These are phyloP conservation scores for Trichoderma sp. DNA, from an alignment of 2,329 filamentous ascomycete species.

Conservation along the genomic window DNA sequence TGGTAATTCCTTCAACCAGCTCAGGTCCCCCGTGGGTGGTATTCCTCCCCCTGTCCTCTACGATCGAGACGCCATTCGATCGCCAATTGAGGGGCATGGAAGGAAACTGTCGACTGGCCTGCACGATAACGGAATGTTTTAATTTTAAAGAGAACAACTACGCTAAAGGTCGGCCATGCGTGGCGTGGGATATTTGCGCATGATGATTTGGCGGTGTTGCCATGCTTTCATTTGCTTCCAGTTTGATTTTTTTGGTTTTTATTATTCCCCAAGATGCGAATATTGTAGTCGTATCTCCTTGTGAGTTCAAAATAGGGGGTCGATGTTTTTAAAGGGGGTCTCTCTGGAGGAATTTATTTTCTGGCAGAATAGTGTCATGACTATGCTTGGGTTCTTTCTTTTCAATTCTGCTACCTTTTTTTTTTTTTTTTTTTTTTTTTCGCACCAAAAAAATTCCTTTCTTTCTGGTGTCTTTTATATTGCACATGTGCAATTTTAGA, in stretches of 20 bases:
- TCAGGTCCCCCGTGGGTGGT: constrained; percentile 30
- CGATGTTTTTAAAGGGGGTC: background rate
- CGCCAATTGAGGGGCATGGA: constrained; percentile 32
- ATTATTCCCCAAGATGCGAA: background rate
- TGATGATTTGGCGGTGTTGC: background rate
- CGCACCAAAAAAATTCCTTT: background rate
- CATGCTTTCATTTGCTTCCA: background rate
- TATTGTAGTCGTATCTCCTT: background rate
- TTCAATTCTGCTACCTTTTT: background rate
- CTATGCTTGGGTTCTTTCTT: background rate
- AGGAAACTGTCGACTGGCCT: constrained; percentile 50
- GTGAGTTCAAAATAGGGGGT: background rate
- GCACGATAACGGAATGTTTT: constrained; percentile 56
- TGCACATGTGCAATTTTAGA: background rate
- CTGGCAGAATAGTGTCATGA: constrained; percentile 1
- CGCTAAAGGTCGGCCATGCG: background rate
- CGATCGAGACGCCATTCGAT: constrained; percentile 36
- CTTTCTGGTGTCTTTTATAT: background rate
- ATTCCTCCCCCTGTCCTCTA: constrained; percentile 37
- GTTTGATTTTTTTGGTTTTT: background rate
- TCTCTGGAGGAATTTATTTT: background rate
- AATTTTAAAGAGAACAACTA: constrained; percentile 20
- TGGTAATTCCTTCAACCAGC: constrained; percentile 30
- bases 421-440: background rate
- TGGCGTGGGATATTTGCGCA: background rate